These are phyloP conservation scores for Quercus wislizeni DNA, from an alignment of 306 rosid species.

Conservation along the genomic window DNA sequence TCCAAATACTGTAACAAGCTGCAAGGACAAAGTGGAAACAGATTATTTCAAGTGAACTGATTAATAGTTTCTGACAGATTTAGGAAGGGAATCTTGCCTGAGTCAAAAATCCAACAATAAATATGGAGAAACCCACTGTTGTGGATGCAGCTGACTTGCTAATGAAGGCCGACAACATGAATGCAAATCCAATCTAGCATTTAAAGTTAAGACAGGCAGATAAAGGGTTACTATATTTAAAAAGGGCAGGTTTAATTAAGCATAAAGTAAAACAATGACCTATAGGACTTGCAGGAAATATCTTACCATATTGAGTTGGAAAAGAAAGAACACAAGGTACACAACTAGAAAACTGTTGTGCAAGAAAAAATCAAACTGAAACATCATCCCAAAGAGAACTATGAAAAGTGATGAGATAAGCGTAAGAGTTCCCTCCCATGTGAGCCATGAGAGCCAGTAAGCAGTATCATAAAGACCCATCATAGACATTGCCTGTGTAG, in stretches of 20 bases:
- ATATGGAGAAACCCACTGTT: constrained; percentile 60
- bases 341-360: constrained; percentile 58
- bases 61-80: constrained; percentile 14
- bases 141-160: constrained; percentile 80
- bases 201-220: constrained; percentile 5
- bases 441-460: constrained; percentile 90
- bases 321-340: constrained; percentile 73
- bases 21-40: constrained; percentile 30
- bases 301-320: constrained; percentile 85
- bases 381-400: constrained; percentile 86
- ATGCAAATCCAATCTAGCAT: constrained; percentile 75
- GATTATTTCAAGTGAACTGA: constrained; percentile 9
- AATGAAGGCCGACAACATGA: constrained; percentile 84
- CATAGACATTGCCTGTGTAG: constrained; percentile 74
- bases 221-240: not conserved
- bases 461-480: constrained; percentile 95
- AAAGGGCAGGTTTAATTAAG: constrained; percentile 2
- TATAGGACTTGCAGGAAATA: constrained; percentile 5
- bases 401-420: constrained; percentile 68
- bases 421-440: constrained; percentile 72
- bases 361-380: constrained; percentile 76
- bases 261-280: constrained; percentile 3
- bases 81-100: constrained; percentile 61
- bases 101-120: constrained; percentile 65
- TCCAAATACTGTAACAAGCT: constrained; percentile 55